Evolutionary conservation across 306 rosid species (phyloP).

Genomic region (Rosa persica): DNA sequence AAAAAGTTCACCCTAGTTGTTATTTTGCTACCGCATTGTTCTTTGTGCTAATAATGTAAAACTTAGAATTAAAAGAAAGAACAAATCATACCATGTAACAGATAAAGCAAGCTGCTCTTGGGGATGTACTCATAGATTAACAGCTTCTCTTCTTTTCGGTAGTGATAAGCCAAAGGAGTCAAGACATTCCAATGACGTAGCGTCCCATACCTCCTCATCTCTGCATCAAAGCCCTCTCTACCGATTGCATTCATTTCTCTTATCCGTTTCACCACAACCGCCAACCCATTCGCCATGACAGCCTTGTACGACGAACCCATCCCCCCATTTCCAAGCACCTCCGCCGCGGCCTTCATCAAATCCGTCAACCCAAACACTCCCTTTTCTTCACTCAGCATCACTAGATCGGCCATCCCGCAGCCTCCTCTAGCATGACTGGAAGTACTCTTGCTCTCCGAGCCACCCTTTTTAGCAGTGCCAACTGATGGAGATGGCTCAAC

Average conservation of each 20-base stretch:
- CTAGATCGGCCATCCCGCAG: slow-evolving; percentile 36
- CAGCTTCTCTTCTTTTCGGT: slow-evolving; percentile 63
- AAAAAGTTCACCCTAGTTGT: background rate
- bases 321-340: slow-evolving; percentile 73
- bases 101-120: slow-evolving; percentile 51
- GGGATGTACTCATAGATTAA: slow-evolving; percentile 63
- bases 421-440: slow-evolving; percentile 9
- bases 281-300: slow-evolving; percentile 65
- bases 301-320: slow-evolving; percentile 82
- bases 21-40: background rate
- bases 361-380: slow-evolving; percentile 69
- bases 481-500: background rate
- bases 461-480: background rate
- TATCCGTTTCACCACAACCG: slow-evolving; percentile 84
- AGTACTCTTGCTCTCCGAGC: background rate
- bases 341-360: slow-evolving; percentile 79
- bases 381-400: slow-evolving; percentile 57
- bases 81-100: slow-evolving; percentile 53
- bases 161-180: slow-evolving; percentile 74
- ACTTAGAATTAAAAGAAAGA: background rate
- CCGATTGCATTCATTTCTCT: slow-evolving; percentile 62
- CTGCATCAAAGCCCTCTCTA: slow-evolving; percentile 62
- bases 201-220: slow-evolving; percentile 46
- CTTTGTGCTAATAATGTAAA: background rate
- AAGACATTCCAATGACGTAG: slow-evolving; percentile 55